Base-by-base conservation (phyloP, 306 rosid genomes). In the Geum urbanum region DNA sequence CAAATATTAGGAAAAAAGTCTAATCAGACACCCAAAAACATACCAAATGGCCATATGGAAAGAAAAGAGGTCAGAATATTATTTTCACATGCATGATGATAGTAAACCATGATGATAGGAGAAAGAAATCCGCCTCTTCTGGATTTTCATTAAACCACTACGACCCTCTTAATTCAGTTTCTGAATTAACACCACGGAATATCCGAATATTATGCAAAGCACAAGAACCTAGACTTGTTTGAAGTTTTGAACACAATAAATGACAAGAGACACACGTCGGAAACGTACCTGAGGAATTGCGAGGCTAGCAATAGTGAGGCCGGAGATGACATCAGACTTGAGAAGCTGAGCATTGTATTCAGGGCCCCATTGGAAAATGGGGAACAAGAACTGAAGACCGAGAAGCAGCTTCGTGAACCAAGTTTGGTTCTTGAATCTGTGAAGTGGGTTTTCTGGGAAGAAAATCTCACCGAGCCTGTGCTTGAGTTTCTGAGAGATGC, bases 241-340 rank as follows among this genome's bases (percentile, higher is more conserved):
- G 51, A n/a, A 9, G 8, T 7, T 43, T 43, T 67, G 32, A 52
- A 45, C 41, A 1, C 50, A 41, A 13, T 8, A 40, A 51, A 71
- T 48, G 73, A 49, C 45, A 50, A 48, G 9, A 40, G 9, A 40
- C 35, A 48, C 22, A 15, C 6, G 37, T 50, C 44, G 24, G 24
- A 6, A 67, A 49, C n/a, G 41, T 44, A 91, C 99, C 96, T 91
- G 99, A 40, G 99, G 99, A 67, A 95, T 95, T 53, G 97, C 95
- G 6, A 95, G 96, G 71, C 96, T 91, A 44, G 97, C 99, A 76
- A 95, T 95, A 75, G 99, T 95, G 85, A 95, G 96, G 7, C 99
- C 99, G 39, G 97, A 87, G 48, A 95, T 78, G 71, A 78, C 2
- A 47, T 95, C 99, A 46, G 92, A 84, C 67, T 82, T 88, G 61